Evolutionary conservation across 129 eudicot species (phyloP), one percentile per base, ranked within the genome.

Genomic region (Centrapalus pauciflorus): DNA sequence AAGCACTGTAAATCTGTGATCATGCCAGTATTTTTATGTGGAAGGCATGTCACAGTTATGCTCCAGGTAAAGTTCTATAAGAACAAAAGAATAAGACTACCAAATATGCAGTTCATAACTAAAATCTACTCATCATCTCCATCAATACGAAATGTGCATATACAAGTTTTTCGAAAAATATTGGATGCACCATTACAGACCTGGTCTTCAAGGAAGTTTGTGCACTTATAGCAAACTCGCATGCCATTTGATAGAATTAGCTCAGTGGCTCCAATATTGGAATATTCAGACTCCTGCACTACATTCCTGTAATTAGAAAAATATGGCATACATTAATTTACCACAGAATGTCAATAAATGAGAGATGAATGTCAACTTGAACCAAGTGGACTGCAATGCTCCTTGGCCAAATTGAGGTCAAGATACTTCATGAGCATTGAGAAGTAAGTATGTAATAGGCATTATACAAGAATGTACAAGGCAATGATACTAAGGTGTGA

Each of bases 161-260:
- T 14, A 9, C 2, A 32, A 67, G 25, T 14, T 43, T 58, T 30
- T 28, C 19, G 24, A 32, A 30, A 20, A 60, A 67, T 57, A 7
- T 24, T 32, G 28, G 60, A 13, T 13, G 48, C 72, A 57, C 17
- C 55, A 49, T 72, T 55, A 51, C 64, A 68, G 73, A 91, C 98
- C 98, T 91, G 98, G 63, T 91, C 98, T 83, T 91, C 85, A 66
- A 87, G 80, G 74, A 87, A 91, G 73, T 91, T 95, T 1, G 96
- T 91, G 75, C 86, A 81, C 77, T 91, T 91, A 41, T 91, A 87
- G 84, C 96, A 87, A 57, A 91, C 96, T 60, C 92, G 84, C 90
- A 91, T 87, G 71, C 98, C 98, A 83, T 91, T 91, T 61, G 96
- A 91, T 6, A 91, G 70, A 73, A 85, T 73, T 41, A 87, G 61